A percentile compares a stretch with the other conserved stretches of the same genome.
These are phyloP conservation scores for Pythium scleroteichum DNA, from an alignment of 352 stramenopile species.

Conservation along the genomic window DNA sequence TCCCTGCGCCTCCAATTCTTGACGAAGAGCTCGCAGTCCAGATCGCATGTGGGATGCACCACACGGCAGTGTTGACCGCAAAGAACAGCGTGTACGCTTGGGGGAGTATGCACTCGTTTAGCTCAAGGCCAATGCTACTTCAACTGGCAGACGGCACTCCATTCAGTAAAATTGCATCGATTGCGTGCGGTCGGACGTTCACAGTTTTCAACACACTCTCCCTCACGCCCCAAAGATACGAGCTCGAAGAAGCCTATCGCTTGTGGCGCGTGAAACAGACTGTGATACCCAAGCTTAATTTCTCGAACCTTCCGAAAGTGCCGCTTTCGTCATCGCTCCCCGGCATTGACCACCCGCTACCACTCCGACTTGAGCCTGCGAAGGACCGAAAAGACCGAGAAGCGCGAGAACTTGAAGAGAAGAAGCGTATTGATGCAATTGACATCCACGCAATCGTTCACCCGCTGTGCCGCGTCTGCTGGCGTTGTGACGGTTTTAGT, in stretches of 20 bases:
- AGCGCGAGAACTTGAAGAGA: slow-evolving; percentile 36
- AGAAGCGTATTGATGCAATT: slow-evolving; percentile 56
- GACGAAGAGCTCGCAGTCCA: slow-evolving; percentile 43
- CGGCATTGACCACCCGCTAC: slow-evolving; percentile 27
- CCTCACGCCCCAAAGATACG: slow-evolving; percentile 54
- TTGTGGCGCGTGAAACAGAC: slow-evolving; percentile 49
- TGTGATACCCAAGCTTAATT: slow-evolving; percentile 50
- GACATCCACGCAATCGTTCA: slow-evolving; percentile 69
- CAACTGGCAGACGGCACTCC: slow-evolving; percentile 30
- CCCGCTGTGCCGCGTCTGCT: slow-evolving; percentile 74
- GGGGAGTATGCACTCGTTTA: slow-evolving; percentile 62
- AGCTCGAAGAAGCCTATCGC: slow-evolving; percentile 45
- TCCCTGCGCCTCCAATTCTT: slow-evolving; percentile 32
- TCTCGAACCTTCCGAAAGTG: slow-evolving; percentile 38
- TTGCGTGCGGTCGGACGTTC: slow-evolving; percentile 72
- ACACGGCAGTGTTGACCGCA: slow-evolving; percentile 54
- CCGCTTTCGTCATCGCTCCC: slow-evolving; percentile 48
- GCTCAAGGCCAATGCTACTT: slow-evolving; percentile 37
- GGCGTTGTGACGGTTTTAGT: slow-evolving; percentile 74
- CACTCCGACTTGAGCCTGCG: slow-evolving; percentile 54
- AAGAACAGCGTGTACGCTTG: slow-evolving; percentile 66
- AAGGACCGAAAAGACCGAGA: slow-evolving; percentile 41
- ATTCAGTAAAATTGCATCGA: slow-evolving; percentile 52
- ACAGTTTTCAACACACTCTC: slow-evolving; percentile 74
- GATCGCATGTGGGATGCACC: slow-evolving; percentile 66